These are phyloP conservation scores for Metschnikowia koreensis DNA, from an alignment of 805 yeast genomes.

Conservation along the genomic window DNA sequence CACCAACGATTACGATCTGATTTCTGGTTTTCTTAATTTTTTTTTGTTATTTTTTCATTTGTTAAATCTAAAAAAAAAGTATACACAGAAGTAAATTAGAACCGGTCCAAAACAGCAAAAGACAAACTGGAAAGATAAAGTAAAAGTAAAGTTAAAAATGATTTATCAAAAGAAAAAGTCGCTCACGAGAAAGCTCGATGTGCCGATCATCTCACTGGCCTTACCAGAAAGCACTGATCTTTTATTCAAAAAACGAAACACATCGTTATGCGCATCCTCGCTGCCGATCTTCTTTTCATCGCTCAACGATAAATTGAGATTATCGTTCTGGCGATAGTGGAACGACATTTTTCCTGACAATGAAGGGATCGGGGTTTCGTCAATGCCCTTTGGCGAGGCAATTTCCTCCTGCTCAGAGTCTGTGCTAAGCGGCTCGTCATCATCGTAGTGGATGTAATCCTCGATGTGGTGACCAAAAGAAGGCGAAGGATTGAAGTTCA, in stretches of 20 bases:
- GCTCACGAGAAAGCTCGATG: conserved; percentile 40
- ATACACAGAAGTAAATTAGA: conserved; percentile 6
- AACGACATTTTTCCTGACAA: conserved; percentile 32
- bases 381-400: conserved; percentile 9
- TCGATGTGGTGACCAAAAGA: conserved; percentile 29
- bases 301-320: conserved; percentile 33
- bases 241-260: conserved; percentile 34
- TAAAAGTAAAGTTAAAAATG: not conserved
- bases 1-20: not conserved
- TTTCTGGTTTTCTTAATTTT: not conserved
- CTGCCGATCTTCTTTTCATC: conserved; percentile 7
- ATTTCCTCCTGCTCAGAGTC: conserved; percentile 18
- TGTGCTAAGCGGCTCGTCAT: conserved; percentile 12
- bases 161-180: conserved; percentile 38
- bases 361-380: conserved; percentile 13
- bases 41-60: not conserved
- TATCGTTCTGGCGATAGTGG: conserved; percentile 37
- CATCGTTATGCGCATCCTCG: conserved; percentile 24
- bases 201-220: conserved; percentile 45
- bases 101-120: conserved; percentile 3
- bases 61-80: conserved; percentile 3
- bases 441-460: conserved; percentile 37
- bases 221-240: conserved; percentile 38
- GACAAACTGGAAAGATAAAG: conserved; percentile 1
- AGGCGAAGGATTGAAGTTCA: conserved; percentile 33